Evolutionary conservation across 345 rosid species (phyloP).

Genomic region (Iberis pinnata): DNA sequence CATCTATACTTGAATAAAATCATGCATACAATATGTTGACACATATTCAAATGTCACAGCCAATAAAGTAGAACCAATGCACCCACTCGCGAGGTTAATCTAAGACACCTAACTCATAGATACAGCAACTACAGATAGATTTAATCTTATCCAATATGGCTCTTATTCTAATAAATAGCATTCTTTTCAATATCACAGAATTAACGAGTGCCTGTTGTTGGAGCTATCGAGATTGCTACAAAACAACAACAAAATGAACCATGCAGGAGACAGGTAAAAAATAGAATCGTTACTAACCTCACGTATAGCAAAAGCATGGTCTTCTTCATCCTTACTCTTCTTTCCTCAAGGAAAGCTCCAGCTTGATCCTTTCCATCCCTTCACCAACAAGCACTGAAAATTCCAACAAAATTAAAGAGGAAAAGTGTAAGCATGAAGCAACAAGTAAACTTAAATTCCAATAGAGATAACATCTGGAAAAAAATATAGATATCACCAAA

Average conservation of each 20-base stretch:
- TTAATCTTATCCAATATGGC: neutral
- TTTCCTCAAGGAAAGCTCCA: constrained; percentile 99
- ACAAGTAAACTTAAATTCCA: constrained; percentile 9
- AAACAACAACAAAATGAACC: neutral
- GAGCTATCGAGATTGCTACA: constrained; percentile 11
- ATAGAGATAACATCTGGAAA: neutral
- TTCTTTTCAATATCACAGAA: neutral
- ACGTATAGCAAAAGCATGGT: constrained; percentile 88
- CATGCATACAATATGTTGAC: neutral
- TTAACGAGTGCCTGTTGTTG: neutral
- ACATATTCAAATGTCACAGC: constrained; percentile 3
- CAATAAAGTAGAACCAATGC: constrained; percentile 10
- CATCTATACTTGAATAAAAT: too few relatives aligned
- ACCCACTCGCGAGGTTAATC: neutral
- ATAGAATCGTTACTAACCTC: constrained; percentile 47
- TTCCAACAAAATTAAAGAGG: neutral
- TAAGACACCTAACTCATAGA: constrained; percentile 4
- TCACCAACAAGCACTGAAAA: constrained; percentile 78
- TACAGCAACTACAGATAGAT: neutral
- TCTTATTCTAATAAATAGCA: neutral
- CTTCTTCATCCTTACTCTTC: constrained; percentile 98
- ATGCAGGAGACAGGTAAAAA: constrained; percentile 1
- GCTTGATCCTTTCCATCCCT: constrained; percentile 99
- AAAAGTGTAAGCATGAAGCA: neutral
- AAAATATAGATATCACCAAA: neutral